A percentile compares a stretch with the other conserved stretches of the same genome.
Evolutionary conservation across 2,329 filamentous ascomycete genomes (phyloP).

Genomic region (Aspergillus novofumigatus): DNA sequence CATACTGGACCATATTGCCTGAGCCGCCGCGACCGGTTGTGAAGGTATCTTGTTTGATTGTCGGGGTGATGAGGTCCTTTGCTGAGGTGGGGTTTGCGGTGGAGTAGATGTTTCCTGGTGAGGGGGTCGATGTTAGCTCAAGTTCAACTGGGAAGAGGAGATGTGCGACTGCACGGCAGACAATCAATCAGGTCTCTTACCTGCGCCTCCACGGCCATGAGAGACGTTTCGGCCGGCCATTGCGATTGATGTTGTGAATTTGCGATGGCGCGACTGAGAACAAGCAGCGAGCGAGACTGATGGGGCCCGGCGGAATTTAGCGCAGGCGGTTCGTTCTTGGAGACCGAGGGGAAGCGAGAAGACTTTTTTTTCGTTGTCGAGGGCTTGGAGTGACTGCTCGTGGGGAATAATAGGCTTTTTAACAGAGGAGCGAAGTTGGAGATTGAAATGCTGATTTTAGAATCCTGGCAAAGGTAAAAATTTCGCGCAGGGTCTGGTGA

Average conservation of each 20-base stretch:
- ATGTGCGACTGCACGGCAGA: not conserved
- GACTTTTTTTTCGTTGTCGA: not conserved
- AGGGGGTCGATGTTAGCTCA: not conserved
- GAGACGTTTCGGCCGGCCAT: conserved; percentile 44
- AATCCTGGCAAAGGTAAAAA: not conserved
- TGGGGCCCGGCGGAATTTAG: not conserved
- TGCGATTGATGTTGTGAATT: not conserved
- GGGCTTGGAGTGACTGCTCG: not conserved
- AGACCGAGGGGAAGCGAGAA: not conserved
- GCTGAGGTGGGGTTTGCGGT: conserved; percentile 48
- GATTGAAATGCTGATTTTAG: not conserved
- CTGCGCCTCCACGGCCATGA: conserved; percentile 73
- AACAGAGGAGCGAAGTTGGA: not conserved
- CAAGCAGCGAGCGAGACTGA: no score
- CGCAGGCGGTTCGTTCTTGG: not conserved
- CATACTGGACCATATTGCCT: conserved; percentile 81
- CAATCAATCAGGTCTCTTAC: conserved; percentile 29
- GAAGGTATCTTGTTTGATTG: conserved; percentile 75
- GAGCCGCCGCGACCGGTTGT: conserved; percentile 86
- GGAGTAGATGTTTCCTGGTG: conserved; percentile 59
- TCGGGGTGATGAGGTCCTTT: conserved; percentile 73
- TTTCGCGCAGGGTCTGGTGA: not conserved
- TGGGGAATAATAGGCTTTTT: not conserved
- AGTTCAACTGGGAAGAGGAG: not conserved
- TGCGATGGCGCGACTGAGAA: not conserved